Conservation (phyloP, 2,329 filamentous ascomycete genomes). For the Endocalyx cinctus region DNA sequence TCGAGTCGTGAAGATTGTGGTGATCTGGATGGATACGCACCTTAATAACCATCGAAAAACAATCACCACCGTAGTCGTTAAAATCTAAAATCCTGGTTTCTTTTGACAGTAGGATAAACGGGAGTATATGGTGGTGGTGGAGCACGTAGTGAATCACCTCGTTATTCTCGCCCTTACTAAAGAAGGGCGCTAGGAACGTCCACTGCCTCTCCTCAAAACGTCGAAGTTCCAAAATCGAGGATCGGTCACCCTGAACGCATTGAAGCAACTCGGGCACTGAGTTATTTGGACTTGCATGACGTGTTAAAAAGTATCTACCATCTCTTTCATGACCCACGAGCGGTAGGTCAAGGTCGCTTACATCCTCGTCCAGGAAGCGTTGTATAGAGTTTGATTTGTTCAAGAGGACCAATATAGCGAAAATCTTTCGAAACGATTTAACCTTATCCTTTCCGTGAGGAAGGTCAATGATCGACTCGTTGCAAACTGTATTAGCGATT, state of each 20-base stretch:
- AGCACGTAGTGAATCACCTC: not conserved
- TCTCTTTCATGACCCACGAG: too few species aligned
- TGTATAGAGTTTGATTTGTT: not conserved
- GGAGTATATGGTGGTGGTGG: not conserved
- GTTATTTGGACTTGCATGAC: too few species aligned
- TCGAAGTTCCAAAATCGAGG: too few species aligned
- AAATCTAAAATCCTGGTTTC: too few species aligned
- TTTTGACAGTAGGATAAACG: not conserved
- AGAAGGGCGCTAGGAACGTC: not conserved
- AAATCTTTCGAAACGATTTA: not conserved
- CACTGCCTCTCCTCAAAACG: not conserved
- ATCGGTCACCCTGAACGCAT: too few species aligned
- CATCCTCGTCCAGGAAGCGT: not conserved
- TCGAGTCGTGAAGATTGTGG: conserved; percentile 2
- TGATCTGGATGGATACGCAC: conserved; percentile 3
- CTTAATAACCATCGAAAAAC: not conserved
- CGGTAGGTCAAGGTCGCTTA: not conserved
- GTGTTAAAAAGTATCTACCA: too few species aligned
- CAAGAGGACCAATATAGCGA: not conserved
- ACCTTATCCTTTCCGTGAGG: too few species aligned
- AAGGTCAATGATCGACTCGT: too few species aligned
- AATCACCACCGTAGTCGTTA: too few species aligned
- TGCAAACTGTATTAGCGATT: too few species aligned
- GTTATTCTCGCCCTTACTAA: not conserved
- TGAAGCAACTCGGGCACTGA: not conserved